phyloP scores from a whole-genome alignment of 2,329 filamentous ascomycete genomes.

The Cryphonectria nitschkei region DNA sequence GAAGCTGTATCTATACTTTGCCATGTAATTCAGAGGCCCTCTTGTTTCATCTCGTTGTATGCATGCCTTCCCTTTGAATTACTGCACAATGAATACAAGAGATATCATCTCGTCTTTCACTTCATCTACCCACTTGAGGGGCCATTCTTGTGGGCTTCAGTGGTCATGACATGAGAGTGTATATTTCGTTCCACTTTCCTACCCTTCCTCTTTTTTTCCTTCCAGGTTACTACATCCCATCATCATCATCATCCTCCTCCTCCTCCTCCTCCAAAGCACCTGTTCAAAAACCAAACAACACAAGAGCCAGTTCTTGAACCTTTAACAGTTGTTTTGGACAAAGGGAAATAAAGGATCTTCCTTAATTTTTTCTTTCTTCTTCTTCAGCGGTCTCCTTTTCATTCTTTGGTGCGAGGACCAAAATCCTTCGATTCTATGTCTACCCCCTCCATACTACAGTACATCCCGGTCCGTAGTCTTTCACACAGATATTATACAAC shows the following conservation, averaged over 20 bases:
- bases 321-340: constrained; percentile 4
- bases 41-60: background rate
- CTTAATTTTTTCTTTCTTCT: constrained; percentile 10
- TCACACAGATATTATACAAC: constrained; percentile 39
- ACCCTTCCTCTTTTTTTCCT: background rate
- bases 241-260: background rate
- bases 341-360: constrained; percentile 21
- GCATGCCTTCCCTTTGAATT: background rate
- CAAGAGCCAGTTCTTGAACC: background rate
- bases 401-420: constrained; percentile 28
- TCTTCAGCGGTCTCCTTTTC: background rate
- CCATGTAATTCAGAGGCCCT: background rate
- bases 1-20: background rate
- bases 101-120: background rate
- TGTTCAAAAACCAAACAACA: background rate
- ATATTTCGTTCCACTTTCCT: background rate
- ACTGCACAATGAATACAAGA: background rate
- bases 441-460: constrained; percentile 40
- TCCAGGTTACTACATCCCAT: background rate
- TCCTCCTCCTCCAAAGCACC: background rate
- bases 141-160: background rate
- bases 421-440: constrained; percentile 38
- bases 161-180: background rate
- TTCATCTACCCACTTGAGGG: background rate
- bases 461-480: constrained; percentile 43